Conservation (phyloP, 2,329 filamentous ascomycete genomes). For the Leptographium procerum region DNA sequence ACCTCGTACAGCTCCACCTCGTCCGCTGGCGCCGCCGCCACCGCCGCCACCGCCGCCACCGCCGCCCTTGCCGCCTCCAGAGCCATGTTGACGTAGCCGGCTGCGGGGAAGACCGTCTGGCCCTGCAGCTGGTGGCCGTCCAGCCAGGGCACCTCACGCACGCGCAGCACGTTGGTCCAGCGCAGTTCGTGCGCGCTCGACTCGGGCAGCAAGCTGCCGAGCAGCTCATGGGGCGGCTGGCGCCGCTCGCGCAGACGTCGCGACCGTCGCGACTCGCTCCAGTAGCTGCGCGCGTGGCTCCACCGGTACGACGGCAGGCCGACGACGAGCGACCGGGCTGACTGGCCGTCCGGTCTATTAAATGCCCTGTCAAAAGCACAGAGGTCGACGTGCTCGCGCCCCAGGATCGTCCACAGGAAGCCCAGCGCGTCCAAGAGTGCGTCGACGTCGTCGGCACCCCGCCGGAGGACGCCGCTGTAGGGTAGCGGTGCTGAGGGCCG, state of each 20-base stretch:
- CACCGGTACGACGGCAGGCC: conserved; percentile 13
- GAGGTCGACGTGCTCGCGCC: no score
- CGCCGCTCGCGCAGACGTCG: background rate
- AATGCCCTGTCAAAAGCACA: no score
- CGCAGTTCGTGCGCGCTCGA: conserved; percentile 1
- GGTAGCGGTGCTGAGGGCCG: no score
- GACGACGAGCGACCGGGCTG: background rate
- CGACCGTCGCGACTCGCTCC: conserved; percentile 7
- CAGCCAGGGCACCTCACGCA: conserved; percentile 12
- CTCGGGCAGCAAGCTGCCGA: conserved; percentile 10
- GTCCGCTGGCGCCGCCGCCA: no score
- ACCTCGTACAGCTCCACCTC: no score
- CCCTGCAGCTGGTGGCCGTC: conserved; percentile 16
- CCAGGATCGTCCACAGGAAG: no score
- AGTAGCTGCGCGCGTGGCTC: conserved; percentile 11
- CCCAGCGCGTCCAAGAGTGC: no score
- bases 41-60: no score
- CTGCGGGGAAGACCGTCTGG: conserved; percentile 13
- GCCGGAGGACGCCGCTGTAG: no score
- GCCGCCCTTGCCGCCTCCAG: conserved; percentile 8
- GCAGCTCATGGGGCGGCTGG: conserved; percentile 7
- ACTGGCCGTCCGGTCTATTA: background rate
- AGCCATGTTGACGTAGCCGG: conserved; percentile 11
- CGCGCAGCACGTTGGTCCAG: conserved; percentile 10
- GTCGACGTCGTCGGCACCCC: no score